A percentile compares a stretch with the other conserved stretches of the same genome.
Evolutionary conservation across 768 basidiomycete genomes (phyloP).

Genomic region (Russula virescens): DNA sequence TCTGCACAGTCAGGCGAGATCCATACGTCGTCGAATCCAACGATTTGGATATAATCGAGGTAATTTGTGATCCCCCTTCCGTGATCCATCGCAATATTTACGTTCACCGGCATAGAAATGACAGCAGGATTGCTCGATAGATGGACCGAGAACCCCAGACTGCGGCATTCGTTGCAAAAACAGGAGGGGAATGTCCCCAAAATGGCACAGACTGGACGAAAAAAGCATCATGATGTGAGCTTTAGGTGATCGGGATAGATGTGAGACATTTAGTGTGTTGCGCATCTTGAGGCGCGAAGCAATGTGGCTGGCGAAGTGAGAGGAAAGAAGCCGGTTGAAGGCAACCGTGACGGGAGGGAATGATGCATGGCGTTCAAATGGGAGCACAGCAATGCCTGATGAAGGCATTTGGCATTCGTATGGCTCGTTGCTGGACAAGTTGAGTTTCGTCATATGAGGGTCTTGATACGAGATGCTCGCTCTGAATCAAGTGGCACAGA

Average conservation of each 20-base stretch:
- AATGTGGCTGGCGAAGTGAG: background rate
- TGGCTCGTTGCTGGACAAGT: background rate
- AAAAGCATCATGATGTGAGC: slow-evolving; percentile 1
- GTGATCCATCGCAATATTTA: slow-evolving; percentile 54
- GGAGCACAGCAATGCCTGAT: background rate
- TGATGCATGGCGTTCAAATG: background rate
- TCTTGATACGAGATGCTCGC: background rate
- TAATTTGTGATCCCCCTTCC: slow-evolving; percentile 46
- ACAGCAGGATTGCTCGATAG: slow-evolving; percentile 40
- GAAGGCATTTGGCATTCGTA: slow-evolving; percentile 11
- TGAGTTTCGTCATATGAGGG: background rate
- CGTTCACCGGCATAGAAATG: slow-evolving; percentile 31
- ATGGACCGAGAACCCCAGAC: slow-evolving; percentile 49
- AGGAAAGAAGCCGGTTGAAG: background rate
- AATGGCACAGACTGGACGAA: background rate
- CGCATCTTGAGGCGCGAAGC: background rate
- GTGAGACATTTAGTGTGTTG: background rate
- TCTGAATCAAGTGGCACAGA: background rate
- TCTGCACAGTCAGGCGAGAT: slow-evolving; percentile 51
- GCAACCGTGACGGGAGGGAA: background rate
- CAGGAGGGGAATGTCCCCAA: slow-evolving; percentile 19
- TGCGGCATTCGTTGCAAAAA: slow-evolving; percentile 38
- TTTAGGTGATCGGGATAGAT: background rate
- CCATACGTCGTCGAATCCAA: slow-evolving; percentile 60
- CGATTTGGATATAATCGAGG: slow-evolving; percentile 57